These are phyloP conservation scores for Sextonia rubra DNA, from an alignment of 164 flowering plant species.

Conservation along the genomic window DNA sequence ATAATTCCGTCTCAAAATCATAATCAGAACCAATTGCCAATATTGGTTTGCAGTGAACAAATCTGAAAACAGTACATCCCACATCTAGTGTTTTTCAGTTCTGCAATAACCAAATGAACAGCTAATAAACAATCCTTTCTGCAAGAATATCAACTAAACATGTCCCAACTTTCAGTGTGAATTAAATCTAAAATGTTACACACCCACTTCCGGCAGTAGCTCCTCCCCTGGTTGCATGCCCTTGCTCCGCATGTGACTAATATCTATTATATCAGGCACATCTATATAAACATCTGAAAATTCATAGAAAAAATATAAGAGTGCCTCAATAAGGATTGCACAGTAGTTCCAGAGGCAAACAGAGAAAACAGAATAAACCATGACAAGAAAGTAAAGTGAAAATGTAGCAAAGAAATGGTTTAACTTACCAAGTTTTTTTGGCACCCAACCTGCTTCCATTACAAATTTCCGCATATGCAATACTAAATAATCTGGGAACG, in stretches of 20 bases:
- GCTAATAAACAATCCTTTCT: neutral
- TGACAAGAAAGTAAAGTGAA: neutral
- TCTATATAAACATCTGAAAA: conserved; percentile 90
- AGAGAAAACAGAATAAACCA: neutral
- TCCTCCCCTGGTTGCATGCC: conserved; percentile 97
- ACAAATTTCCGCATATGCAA: conserved; percentile 98
- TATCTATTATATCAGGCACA: conserved; percentile 90
- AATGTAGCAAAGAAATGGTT: neutral
- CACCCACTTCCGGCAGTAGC: conserved; percentile 86
- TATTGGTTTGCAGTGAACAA: neutral
- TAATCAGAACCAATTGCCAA: neutral
- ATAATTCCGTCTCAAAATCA: neutral
- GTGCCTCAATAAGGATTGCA: neutral
- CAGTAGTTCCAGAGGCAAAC: neutral
- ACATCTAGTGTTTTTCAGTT: neutral
- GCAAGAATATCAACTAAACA: neutral
- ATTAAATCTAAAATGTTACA: conserved; percentile 9
- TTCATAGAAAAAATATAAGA: conserved; percentile 4
- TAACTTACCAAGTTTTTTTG: conserved; percentile 82
- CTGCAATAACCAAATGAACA: neutral
- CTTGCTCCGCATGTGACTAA: conserved; percentile 89
- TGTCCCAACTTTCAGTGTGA: neutral
- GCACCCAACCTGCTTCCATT: conserved; percentile 98
- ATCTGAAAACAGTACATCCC: neutral
- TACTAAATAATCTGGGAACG: conserved; percentile 93